phyloP scores from a whole-genome alignment of 306 rosid species.

The Inga leiocalycina region DNA sequence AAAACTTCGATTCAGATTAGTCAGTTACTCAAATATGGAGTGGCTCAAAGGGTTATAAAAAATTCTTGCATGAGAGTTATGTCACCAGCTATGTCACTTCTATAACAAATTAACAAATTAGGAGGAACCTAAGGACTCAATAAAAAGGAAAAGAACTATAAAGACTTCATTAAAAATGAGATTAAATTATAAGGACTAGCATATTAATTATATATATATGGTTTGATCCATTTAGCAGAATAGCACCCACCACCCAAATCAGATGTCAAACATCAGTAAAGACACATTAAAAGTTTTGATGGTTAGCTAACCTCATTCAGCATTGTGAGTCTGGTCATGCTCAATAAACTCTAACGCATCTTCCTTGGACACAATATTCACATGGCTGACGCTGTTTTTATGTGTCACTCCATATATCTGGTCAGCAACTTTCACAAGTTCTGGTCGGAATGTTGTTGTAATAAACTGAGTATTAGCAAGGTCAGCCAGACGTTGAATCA shows the following conservation, averaged over 20 bases:
- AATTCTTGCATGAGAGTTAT: too few relatives aligned
- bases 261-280: slow-evolving; percentile 3
- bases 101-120: too few relatives aligned
- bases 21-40: too few relatives aligned
- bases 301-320: slow-evolving; percentile 60
- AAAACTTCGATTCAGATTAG: too few relatives aligned
- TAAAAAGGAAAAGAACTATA: too few relatives aligned
- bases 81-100: too few relatives aligned
- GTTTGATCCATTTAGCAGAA: background rate
- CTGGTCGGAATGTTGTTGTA: slow-evolving; percentile 87
- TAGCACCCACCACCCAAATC: background rate
- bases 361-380: slow-evolving; percentile 71
- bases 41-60: too few relatives aligned
- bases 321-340: slow-evolving; percentile 86
- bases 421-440: slow-evolving; percentile 95
- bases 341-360: slow-evolving; percentile 84
- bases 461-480: slow-evolving; percentile 85
- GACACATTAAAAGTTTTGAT: background rate
- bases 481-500: slow-evolving; percentile 93
- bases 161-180: too few relatives aligned
- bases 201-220: too few relatives aligned
- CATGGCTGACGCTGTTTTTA: slow-evolving; percentile 90
- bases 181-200: too few relatives aligned
- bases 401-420: slow-evolving; percentile 90
- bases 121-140: too few relatives aligned